Evolutionary conservation across 345 rosid species (phyloP), one percentile per base, ranked within the genome.

Genomic region (Microcos paniculata): DNA sequence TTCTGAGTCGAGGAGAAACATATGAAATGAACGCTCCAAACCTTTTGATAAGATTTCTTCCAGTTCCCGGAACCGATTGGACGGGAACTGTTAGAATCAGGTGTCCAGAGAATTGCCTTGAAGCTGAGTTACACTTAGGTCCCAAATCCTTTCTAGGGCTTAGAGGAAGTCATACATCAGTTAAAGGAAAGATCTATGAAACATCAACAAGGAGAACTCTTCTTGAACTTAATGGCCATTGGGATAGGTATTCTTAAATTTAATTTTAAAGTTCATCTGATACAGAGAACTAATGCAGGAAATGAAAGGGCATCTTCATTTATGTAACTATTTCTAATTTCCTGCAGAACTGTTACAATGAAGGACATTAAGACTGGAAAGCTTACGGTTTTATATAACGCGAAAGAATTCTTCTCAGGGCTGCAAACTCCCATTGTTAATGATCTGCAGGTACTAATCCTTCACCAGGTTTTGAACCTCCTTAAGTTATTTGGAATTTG

Each of bases 21-120:
- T 95, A 93, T 67, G 86, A 78, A 81, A 91, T 90, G 96, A 91
- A 93, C 77, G 80, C 91, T 28, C 98, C 99, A 3, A 89, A 84
- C 49, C 89, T 91, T 21, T 59, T 80, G 30, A 84, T 91, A 69
- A 86, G 81, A 55, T 81, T 95, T 72, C 71, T 95, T 30, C 98
- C 98, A 0, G 33, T 84, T 1, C 93, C 90, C 1, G 81, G 83
- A 1, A 81, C 83, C 30, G 90, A 89, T 52, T 93, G 98, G 98
- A 80, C 82, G 62, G 97, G 98, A 12, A 80, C 83, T n/a, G 85
- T 89, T 3, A 52, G 23, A 42, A 85, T 95, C 67, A 73, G 78
- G 19, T 95, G 99, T 80, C 84, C 74, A 11, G 94, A 93, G 70
- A 86, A 82, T 0, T 88, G 85, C 61, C 87, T 92, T 4, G 90